Percentiles rank a stretch among this genome's conserved stretches.
Conservation (phyloP, 1,284 basidiomycete species). For the Cerioporus squamosus region DNA sequence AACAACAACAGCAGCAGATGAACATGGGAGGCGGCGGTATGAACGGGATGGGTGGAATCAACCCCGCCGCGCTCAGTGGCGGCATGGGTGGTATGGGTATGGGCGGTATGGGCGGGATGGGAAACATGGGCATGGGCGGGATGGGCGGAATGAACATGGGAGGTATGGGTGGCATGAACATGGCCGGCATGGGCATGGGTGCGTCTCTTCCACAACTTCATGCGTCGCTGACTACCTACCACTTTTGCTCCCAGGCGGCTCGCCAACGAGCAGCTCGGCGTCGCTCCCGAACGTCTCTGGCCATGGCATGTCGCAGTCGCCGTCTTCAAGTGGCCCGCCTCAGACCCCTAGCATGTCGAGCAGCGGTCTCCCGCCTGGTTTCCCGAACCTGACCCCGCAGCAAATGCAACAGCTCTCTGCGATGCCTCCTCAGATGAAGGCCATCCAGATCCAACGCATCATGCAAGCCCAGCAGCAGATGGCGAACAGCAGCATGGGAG, state of each 20-base stretch:
- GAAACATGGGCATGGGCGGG: slow-evolving; percentile 17
- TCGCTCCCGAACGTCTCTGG: slow-evolving; percentile 21
- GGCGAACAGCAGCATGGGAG: slow-evolving; percentile 3
- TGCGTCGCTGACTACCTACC: slow-evolving; percentile 1
- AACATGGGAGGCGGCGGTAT: slow-evolving; percentile 16
- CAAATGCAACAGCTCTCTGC: slow-evolving; percentile 25
- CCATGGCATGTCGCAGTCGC: slow-evolving; percentile 18
- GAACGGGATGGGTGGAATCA: slow-evolving; percentile 18
- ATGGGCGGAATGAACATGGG: slow-evolving; percentile 22
- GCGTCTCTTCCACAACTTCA: not conserved
- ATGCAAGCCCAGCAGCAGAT: slow-evolving; percentile 7
- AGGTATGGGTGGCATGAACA: slow-evolving; percentile 19
- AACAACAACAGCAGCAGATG: slow-evolving; percentile 22
- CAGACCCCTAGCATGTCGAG: slow-evolving; percentile 6
- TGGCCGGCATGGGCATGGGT: slow-evolving; percentile 25
- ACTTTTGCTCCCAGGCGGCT: slow-evolving; percentile 4
- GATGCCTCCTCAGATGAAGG: slow-evolving; percentile 22
- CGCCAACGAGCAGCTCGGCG: slow-evolving; percentile 14
- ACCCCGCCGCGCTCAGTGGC: slow-evolving; percentile 12
- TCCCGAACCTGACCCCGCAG: slow-evolving; percentile 14
- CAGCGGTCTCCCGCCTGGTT: slow-evolving; percentile 3
- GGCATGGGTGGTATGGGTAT: slow-evolving; percentile 22
- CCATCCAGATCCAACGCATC: slow-evolving; percentile 20
- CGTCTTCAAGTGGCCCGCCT: slow-evolving; percentile 4
- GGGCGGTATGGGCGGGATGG: slow-evolving; percentile 19